Conservation (phyloP, 2,329 filamentous ascomycete species). For the Claviceps sp. region DNA sequence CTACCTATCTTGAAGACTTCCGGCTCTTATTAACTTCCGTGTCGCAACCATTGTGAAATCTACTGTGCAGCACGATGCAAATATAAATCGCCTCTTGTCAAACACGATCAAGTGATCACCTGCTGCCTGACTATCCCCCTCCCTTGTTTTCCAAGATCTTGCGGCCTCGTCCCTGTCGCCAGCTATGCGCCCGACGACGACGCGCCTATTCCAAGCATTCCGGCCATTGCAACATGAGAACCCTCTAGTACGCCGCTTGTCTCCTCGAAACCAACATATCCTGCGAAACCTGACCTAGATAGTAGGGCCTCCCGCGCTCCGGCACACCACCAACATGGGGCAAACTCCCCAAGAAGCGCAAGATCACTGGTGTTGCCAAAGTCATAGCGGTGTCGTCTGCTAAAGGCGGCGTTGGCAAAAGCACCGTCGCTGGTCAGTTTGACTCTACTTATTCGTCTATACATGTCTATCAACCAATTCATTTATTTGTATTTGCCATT, state of each 20-base stretch:
- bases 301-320: constrained; percentile 69
- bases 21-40: too few relatives aligned
- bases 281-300: background rate
- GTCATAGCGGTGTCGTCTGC: constrained; percentile 95
- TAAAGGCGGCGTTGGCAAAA: constrained; percentile 97
- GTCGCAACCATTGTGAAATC: background rate
- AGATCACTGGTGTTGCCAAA: constrained; percentile 74
- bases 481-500: too few relatives aligned
- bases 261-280: background rate
- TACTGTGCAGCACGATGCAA: background rate
- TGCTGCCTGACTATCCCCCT: too few relatives aligned
- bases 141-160: background rate
- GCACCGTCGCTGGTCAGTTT: constrained; percentile 65
- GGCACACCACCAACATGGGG: constrained; percentile 45
- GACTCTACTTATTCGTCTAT: background rate
- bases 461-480: too few relatives aligned
- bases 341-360: constrained; percentile 66
- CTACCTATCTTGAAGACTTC: background rate
- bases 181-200: constrained; percentile 24
- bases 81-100: background rate
- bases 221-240: constrained; percentile 57
- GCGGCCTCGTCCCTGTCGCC: background rate
- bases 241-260: constrained; percentile 50
- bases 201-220: constrained; percentile 22
- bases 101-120: background rate